Evolutionary conservation across 139 green algal species (phyloP), one percentile per base, ranked within the genome.

Genomic region (Coelastrella sp.): DNA sequence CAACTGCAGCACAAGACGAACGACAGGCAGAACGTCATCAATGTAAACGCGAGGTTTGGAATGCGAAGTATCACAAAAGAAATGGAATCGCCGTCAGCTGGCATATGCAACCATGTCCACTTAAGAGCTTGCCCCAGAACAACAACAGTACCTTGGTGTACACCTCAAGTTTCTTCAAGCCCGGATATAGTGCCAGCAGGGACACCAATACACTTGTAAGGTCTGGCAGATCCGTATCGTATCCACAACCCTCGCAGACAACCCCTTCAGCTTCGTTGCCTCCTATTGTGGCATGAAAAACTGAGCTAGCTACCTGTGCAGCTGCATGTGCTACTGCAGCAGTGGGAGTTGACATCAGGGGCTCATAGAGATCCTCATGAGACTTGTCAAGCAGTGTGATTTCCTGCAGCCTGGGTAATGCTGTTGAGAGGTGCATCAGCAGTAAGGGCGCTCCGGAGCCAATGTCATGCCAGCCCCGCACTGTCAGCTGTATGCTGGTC

Each of bases 391-490:
- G 51, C 35, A 82, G 75, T 60, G 60, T 34, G 7, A 82, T 53
- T 13, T 69, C 35, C 21, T 71, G 21, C 21, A 82, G 2, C 45
- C 48, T 67, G 34, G 53, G 75, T 35, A 69, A 45, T 27, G 30
- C 8, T 3, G 50, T 69, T 43, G 75, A 69, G 25, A 82, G 75
- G n/a, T 82, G 37, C 75, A 82, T 51, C 51, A 82, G 51, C 51
- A 82, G 51, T 8, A 38, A 34, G 3, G 75, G 75, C 5, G 75
- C 75, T 15, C 23, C 75, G 21, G 57, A 30, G 51, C 75, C 75
- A 9, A 69, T 64, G 53, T 82, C 75, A 40, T 82, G 75, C 75
- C 75, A 82, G 75, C 75, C 53, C 11, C 19, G 75, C 34, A 82
- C 35, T 38, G 53, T 82, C 23, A 82, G 23, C 6, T 69, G 27